Percentiles rank a stretch among this genome's conserved stretches.
These are phyloP conservation scores for Berberis vulgaris DNA, from an alignment of 164 flowering plant genomes.

Conservation along the genomic window DNA sequence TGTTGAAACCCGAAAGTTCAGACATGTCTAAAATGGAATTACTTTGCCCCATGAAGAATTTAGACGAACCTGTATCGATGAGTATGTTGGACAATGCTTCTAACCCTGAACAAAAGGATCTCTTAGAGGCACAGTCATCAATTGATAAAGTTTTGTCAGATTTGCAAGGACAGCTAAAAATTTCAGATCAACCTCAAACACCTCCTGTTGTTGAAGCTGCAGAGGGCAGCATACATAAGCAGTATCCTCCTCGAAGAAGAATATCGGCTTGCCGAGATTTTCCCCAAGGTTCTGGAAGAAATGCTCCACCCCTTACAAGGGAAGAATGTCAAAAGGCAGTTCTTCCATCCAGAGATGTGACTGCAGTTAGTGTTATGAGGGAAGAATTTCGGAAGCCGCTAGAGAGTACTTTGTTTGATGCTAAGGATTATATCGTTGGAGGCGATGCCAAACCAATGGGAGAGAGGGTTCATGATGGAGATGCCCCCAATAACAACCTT, in stretches of 20 bases:
- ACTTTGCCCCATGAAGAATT: background rate
- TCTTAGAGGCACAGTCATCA: background rate
- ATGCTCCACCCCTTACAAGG: conserved; percentile 20
- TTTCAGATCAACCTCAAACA: background rate
- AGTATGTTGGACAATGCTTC: too few relatives aligned
- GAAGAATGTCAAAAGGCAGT: conserved; percentile 12
- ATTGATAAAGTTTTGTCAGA: background rate
- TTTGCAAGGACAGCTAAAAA: background rate
- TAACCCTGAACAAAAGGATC: background rate
- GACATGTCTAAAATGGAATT: background rate
- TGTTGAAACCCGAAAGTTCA: background rate
- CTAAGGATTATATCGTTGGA: conserved; percentile 1
- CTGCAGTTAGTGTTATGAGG: background rate
- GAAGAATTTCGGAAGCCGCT: background rate
- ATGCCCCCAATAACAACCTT: background rate
- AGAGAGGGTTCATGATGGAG: conserved; percentile 8
- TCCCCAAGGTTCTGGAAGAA: conserved; percentile 26
- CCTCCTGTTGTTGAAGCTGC: background rate
- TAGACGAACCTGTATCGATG: background rate
- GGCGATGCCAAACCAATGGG: background rate
- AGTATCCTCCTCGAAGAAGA: conserved; percentile 37
- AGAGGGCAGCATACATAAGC: conserved; percentile 2
- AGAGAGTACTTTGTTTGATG: background rate
- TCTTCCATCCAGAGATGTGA: background rate
- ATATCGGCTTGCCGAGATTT: conserved; percentile 24